Conservation (phyloP, 306 rosid genomes). For the Argentina anserina region DNA sequence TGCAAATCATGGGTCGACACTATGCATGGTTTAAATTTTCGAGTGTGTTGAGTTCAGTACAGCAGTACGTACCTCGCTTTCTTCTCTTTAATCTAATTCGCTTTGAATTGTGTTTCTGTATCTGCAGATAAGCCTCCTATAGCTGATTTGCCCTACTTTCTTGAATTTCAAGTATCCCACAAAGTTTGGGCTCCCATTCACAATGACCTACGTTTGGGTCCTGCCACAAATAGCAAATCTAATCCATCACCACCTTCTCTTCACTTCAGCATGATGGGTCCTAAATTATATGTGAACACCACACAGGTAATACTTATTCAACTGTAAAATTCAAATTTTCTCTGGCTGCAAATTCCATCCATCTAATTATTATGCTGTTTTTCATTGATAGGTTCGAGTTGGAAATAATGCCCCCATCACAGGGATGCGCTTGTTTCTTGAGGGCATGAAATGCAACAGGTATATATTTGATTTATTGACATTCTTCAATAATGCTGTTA, state of each 20-base stretch:
- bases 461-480: too few relatives aligned
- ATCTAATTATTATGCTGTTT: neutral
- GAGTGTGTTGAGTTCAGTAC: too few relatives aligned
- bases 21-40: too few relatives aligned
- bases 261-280: slow-evolving; percentile 71
- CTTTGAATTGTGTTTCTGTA: neutral
- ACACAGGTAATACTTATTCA: slow-evolving; percentile 42
- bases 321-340: too few relatives aligned
- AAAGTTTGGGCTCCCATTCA: slow-evolving; percentile 86
- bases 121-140: slow-evolving; percentile 79
- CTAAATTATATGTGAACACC: slow-evolving; percentile 67
- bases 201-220: slow-evolving; percentile 71
- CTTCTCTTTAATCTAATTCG: neutral
- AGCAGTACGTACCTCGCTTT: too few relatives aligned
- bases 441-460: slow-evolving; percentile 94
- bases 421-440: slow-evolving; percentile 85
- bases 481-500: too few relatives aligned
- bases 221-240: slow-evolving; percentile 46
- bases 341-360: neutral
- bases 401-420: slow-evolving; percentile 67
- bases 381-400: slow-evolving; percentile 46
- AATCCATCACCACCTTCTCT: slow-evolving; percentile 44
- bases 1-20: neutral
- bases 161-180: slow-evolving; percentile 69
- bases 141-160: slow-evolving; percentile 73